A percentile compares a stretch with the other conserved stretches of the same genome.
Conservation (phyloP, 306 rosid species). For the Lablab purpureus region DNA sequence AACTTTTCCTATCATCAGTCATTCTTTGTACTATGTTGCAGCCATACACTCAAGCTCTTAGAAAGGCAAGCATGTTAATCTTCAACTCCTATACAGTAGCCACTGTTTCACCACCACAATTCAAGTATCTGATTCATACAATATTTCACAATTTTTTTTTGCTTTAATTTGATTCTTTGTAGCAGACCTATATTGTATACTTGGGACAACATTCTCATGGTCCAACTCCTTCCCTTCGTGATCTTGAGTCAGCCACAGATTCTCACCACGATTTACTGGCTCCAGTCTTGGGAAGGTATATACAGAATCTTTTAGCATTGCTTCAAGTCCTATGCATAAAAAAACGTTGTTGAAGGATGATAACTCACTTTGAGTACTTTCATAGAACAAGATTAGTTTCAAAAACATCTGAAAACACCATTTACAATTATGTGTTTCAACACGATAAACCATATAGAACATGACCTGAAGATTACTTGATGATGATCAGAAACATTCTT, state of each 20-base stretch:
- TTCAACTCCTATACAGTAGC: neutral
- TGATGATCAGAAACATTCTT: too few relatives aligned
- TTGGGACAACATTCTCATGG: conserved; percentile 59
- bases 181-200: conserved; percentile 53
- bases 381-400: too few relatives aligned
- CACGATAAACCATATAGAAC: too few relatives aligned
- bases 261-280: conserved; percentile 50
- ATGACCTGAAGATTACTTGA: too few relatives aligned
- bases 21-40: conserved; percentile 33
- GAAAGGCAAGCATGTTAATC: conserved; percentile 40
- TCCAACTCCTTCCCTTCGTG: conserved; percentile 44
- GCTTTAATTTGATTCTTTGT: neutral
- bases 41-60: conserved; percentile 38
- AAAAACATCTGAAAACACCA: too few relatives aligned
- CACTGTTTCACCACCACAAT: neutral
- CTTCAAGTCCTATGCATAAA: neutral
- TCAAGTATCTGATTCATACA: too few relatives aligned
- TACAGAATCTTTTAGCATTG: neutral
- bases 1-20: conserved; percentile 35
- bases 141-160: neutral
- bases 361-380: neutral
- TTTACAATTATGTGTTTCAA: too few relatives aligned
- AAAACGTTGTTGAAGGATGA: neutral
- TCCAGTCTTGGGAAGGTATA: conserved; percentile 55
- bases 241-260: conserved; percentile 44